Conservation (phyloP, 2,329 filamentous ascomycete species). For the Pestalotiopsis sp. region DNA sequence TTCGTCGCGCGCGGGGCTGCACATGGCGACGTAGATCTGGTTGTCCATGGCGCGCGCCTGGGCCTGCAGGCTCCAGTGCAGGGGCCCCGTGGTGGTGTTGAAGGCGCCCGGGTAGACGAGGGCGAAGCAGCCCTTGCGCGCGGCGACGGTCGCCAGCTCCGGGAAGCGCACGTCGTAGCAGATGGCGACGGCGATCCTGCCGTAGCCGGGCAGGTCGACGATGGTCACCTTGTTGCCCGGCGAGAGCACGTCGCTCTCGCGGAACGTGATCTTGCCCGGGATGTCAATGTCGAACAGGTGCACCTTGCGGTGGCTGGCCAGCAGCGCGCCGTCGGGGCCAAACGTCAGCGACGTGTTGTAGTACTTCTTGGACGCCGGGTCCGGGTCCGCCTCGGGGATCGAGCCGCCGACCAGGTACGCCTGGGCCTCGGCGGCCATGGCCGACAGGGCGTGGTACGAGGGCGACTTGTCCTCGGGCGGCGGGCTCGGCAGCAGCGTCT, state of each 20-base stretch:
- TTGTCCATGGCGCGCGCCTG: constrained; percentile 89
- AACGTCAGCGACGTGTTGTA: constrained; percentile 94
- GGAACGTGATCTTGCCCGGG: constrained; percentile 89
- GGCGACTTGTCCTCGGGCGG: constrained; percentile 72
- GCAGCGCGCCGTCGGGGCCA: constrained; percentile 72
- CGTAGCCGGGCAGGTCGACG: constrained; percentile 85
- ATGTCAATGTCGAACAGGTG: constrained; percentile 99
- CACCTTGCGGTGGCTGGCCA: constrained; percentile 90
- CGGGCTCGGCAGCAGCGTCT: constrained; percentile 78
- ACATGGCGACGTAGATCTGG: constrained; percentile 90
- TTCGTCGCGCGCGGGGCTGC: constrained; percentile 85
- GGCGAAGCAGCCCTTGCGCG: constrained; percentile 82
- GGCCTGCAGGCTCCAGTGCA: constrained; percentile 88
- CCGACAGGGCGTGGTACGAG: constrained; percentile 81
- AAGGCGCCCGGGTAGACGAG: constrained; percentile 96
- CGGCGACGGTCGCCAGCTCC: constrained; percentile 87
- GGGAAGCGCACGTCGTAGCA: constrained; percentile 99
- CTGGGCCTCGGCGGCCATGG: constrained; percentile 76
- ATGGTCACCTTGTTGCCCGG: constrained; percentile 85
- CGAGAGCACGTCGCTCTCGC: constrained; percentile 85
- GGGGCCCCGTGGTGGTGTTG: constrained; percentile 86
- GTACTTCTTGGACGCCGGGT: constrained; percentile 62
- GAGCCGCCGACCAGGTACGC: constrained; percentile 88
- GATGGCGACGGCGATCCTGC: constrained; percentile 84
- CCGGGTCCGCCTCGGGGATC: constrained; percentile 76